Conservation (phyloP, 495 filamentous ascomycete species). For the Penicillium alfredii region DNA sequence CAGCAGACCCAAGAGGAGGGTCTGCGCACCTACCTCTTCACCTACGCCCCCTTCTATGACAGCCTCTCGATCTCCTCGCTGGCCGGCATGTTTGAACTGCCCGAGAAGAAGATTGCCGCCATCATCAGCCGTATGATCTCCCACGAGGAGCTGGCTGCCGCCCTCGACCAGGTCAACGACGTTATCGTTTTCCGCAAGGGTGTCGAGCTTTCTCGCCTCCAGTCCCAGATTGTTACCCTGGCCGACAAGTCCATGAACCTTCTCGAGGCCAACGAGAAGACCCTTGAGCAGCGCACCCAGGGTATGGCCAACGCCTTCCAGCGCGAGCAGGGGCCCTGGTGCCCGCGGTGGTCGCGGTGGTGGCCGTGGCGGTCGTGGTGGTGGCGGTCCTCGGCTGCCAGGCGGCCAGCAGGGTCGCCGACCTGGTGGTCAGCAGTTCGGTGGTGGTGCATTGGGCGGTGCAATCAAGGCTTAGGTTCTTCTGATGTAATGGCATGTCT, state of each 20-base stretch:
- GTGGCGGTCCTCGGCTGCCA: conserved; percentile 54
- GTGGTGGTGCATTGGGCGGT: conserved; percentile 58
- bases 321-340: conserved; percentile 70
- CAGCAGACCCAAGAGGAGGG: conserved; percentile 98
- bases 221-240: conserved; percentile 88
- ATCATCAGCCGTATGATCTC: conserved; percentile 99
- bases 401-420: conserved; percentile 46
- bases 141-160: conserved; percentile 93
- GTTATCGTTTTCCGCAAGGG: conserved; percentile 99
- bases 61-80: conserved; percentile 82
- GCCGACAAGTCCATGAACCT: conserved; percentile 93
- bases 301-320: conserved; percentile 94
- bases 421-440: conserved; percentile 56
- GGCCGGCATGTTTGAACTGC: conserved; percentile 91
- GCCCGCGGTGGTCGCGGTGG: conserved; percentile 62
- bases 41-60: conserved; percentile 98
- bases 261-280: conserved; percentile 96
- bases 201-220: conserved; percentile 91
- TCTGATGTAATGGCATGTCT: conserved; percentile 39
- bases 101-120: conserved; percentile 82
- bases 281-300: conserved; percentile 91
- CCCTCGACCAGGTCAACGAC: conserved; percentile 94
- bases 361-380: conserved; percentile 59
- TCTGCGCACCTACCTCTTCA: conserved; percentile 97
- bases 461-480: conserved; percentile 54